A percentile compares a stretch with the other conserved stretches of the same genome.
Evolutionary conservation across 345 rosid species (phyloP).

Genomic region (Bruguiera sexangula): DNA sequence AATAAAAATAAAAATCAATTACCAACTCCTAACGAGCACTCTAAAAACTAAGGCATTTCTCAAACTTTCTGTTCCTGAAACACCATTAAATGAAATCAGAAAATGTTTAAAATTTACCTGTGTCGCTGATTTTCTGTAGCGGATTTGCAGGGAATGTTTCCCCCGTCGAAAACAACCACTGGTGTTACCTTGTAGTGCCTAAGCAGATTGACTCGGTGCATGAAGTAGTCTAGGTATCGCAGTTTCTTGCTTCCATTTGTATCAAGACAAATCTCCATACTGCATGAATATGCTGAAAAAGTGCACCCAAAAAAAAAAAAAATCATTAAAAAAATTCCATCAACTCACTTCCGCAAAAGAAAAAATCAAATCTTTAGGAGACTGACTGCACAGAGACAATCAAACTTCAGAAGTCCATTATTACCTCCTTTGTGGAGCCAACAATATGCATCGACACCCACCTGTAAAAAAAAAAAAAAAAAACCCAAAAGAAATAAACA

Average conservation of each 20-base stretch:
- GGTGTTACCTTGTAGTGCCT: constrained; percentile 61
- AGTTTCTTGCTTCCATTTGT: constrained; percentile 53
- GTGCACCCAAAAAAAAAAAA: background rate
- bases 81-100: background rate
- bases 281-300: constrained; percentile 76
- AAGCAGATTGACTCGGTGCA: constrained; percentile 77
- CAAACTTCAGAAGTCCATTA: background rate
- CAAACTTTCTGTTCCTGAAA: background rate
- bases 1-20: background rate
- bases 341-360: background rate
- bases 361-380: background rate
- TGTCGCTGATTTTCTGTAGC: constrained; percentile 65
- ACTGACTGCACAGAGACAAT: background rate
- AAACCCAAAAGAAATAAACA: background rate
- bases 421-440: constrained; percentile 97
- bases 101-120: constrained; percentile 33
- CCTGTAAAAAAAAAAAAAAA: constrained; percentile 37
- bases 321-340: background rate
- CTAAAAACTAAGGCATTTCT: background rate
- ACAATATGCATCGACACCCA: constrained; percentile 92
- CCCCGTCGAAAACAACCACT: constrained; percentile 86
- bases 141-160: constrained; percentile 69
- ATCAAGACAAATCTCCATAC: constrained; percentile 89
- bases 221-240: constrained; percentile 65
- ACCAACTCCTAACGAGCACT: background rate